phyloP scores from a whole-genome alignment of 2,329 filamentous ascomycete species.

The Lasiodiplodia theobromae region DNA sequence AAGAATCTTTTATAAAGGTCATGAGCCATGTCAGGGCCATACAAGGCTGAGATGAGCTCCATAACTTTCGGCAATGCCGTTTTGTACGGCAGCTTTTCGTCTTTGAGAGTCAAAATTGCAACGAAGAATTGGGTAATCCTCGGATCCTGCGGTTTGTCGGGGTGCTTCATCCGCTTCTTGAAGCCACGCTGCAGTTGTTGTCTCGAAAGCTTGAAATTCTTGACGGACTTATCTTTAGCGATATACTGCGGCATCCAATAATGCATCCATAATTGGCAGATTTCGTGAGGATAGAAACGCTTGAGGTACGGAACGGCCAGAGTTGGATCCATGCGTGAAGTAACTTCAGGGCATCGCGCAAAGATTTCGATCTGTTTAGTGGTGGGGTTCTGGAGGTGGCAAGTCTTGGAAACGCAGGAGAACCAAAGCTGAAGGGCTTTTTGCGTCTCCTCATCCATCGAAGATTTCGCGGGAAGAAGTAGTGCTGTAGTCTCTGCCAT shows the following conservation, averaged over 20 bases:
- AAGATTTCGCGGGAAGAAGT: not conserved
- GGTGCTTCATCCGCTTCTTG: not conserved
- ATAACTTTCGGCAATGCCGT: not conserved
- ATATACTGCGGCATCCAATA: conserved; percentile 14
- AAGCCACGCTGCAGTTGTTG: too few relatives aligned
- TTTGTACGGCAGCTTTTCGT: not conserved
- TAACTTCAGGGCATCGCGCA: not conserved
- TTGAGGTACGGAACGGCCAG: not conserved
- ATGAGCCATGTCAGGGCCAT: not conserved
- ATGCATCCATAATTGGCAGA: not conserved
- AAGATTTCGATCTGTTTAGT: not conserved
- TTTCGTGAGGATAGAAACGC: not conserved
- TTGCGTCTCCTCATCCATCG: not conserved
- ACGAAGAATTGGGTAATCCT: not conserved
- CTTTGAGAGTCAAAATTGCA: not conserved
- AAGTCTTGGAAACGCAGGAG: not conserved
- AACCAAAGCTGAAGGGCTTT: conserved; percentile 7
- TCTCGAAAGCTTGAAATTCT: not conserved
- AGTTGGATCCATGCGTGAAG: conserved; percentile 1
- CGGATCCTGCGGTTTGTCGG: not conserved
- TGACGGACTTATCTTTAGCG: not conserved
- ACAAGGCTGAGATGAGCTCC: not conserved
- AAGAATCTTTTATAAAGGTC: not conserved
- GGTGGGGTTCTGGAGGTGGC: not conserved
- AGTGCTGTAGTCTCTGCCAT: not conserved